Conservation (phyloP, 768 basidiomycete genomes). For the Lactarius trivialis region DNA sequence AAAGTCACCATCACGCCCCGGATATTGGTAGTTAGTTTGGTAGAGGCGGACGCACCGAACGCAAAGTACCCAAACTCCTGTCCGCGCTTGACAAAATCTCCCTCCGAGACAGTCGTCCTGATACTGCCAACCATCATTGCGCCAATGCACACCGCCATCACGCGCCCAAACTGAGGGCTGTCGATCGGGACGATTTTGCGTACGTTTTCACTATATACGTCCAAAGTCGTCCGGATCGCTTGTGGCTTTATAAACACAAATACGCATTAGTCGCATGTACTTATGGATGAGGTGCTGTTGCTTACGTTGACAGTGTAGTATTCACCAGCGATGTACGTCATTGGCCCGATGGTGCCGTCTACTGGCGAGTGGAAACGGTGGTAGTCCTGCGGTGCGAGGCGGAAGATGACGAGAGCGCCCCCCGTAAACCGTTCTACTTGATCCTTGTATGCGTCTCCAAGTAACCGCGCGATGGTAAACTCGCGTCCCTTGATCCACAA, state of each 20-base stretch:
- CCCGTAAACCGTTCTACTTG: slow-evolving; percentile 67
- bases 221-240: slow-evolving; percentile 83
- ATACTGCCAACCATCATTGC: slow-evolving; percentile 97
- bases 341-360: slow-evolving; percentile 74
- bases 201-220: slow-evolving; percentile 93
- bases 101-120: slow-evolving; percentile 78
- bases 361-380: slow-evolving; percentile 91
- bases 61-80: slow-evolving; percentile 94
- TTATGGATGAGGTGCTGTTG: slow-evolving; percentile 11
- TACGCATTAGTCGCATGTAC: background rate
- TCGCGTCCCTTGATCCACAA: slow-evolving; percentile 98
- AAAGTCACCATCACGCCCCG: background rate
- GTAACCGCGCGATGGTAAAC: slow-evolving; percentile 71
- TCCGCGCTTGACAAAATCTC: slow-evolving; percentile 71
- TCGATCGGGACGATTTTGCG: slow-evolving; percentile 91
- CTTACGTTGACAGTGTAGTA: slow-evolving; percentile 93
- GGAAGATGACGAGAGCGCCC: slow-evolving; percentile 84
- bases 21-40: background rate
- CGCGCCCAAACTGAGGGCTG: slow-evolving; percentile 80
- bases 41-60: slow-evolving; percentile 55
- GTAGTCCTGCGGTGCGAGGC: slow-evolving; percentile 91
- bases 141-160: slow-evolving; percentile 88
- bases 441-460: slow-evolving; percentile 71
- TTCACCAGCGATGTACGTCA: slow-evolving; percentile 81
- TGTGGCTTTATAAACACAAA: slow-evolving; percentile 52